Evolutionary conservation across 225 moss, liverwort and hornwort species (phyloP).

Genomic region (Takakia lepidozioides): DNA sequence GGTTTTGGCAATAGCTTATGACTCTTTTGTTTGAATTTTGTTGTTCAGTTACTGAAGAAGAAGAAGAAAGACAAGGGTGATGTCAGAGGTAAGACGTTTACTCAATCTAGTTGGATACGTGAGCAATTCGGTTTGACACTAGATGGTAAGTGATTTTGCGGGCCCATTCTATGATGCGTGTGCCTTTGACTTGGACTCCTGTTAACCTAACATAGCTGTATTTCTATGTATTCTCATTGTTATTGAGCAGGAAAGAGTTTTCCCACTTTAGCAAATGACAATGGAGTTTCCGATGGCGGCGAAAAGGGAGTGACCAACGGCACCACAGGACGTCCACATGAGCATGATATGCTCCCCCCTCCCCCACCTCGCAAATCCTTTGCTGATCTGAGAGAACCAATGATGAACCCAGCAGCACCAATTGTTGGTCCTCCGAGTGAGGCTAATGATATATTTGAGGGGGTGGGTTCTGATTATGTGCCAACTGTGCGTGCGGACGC

Average conservation of each 20-base stretch:
- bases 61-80: constrained; percentile 86
- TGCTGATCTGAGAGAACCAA: constrained; percentile 47
- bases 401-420: constrained; percentile 38
- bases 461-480: constrained; percentile 75
- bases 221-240: too few relatives aligned
- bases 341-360: constrained; percentile 66
- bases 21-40: too few relatives aligned
- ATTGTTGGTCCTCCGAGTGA: constrained; percentile 44
- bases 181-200: too few relatives aligned
- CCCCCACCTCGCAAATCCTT: constrained; percentile 46
- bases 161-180: too few relatives aligned
- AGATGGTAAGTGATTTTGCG: neutral
- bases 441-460: constrained; percentile 84
- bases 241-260: constrained; percentile 55
- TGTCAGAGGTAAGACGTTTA: constrained; percentile 42
- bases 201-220: too few relatives aligned
- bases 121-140: neutral
- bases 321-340: constrained; percentile 55
- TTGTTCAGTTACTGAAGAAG: constrained; percentile 78
- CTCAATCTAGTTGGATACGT: constrained; percentile 1
- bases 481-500: constrained; percentile 37
- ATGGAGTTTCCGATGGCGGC: constrained; percentile 53
- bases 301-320: constrained; percentile 56
- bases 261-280: constrained; percentile 46
- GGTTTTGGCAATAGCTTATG: too few relatives aligned